These are phyloP conservation scores for Erucastrum elatum DNA, from an alignment of 345 rosid genomes.

Conservation along the genomic window DNA sequence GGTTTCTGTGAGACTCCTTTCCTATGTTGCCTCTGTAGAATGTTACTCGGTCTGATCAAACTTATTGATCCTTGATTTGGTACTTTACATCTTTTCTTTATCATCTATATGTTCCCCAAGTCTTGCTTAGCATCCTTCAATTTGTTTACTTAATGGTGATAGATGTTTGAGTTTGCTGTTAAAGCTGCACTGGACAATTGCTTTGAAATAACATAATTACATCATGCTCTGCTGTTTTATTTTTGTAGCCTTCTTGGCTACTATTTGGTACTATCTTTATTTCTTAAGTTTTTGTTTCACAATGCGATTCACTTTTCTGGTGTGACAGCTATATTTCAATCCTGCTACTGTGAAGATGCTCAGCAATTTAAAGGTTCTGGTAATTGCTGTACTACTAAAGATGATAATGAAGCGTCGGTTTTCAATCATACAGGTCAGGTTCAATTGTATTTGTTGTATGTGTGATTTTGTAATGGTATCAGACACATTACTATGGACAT, in stretches of 20 bases:
- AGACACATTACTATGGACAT: neutral
- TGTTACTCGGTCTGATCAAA: neutral
- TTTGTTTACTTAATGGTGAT: slow-evolving; percentile 4
- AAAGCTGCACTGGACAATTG: slow-evolving; percentile 9
- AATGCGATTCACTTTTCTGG: slow-evolving; percentile 17
- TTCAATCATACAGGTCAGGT: slow-evolving; percentile 78
- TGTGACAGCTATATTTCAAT: slow-evolving; percentile 84
- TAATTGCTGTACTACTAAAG: slow-evolving; percentile 87
- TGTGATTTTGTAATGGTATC: neutral
- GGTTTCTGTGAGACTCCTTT: neutral
- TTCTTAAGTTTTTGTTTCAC: neutral
- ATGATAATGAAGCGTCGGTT: slow-evolving; percentile 87
- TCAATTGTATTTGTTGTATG: slow-evolving; percentile 6
- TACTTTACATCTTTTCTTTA: neutral
- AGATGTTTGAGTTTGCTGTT: neutral
- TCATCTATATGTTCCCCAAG: neutral
- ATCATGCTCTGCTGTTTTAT: neutral
- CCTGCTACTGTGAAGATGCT: slow-evolving; percentile 99
- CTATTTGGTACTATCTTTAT: slow-evolving; percentile 5
- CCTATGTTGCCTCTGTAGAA: neutral
- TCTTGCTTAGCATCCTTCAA: neutral
- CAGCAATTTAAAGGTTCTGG: slow-evolving; percentile 96
- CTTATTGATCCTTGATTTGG: neutral
- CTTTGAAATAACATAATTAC: neutral
- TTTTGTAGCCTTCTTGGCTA: slow-evolving; percentile 3